These are phyloP conservation scores for Ogataea haglerorum DNA, from an alignment of 805 yeast genomes.

Conservation along the genomic window DNA sequence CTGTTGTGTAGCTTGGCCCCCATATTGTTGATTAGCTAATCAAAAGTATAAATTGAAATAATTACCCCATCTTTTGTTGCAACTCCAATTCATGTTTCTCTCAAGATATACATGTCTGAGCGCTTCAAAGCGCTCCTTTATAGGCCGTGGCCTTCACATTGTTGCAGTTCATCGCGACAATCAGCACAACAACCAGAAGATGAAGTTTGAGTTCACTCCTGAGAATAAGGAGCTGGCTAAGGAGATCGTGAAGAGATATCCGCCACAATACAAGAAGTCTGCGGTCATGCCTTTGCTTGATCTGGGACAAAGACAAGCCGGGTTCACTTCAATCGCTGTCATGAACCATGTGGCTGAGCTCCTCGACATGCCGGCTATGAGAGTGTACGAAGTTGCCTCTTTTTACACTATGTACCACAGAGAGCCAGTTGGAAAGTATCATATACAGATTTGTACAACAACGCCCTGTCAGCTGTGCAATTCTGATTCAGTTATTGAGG, in stretches of 20 bases:
- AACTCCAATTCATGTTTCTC: slow-evolving; percentile 1
- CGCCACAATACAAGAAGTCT: slow-evolving; percentile 80
- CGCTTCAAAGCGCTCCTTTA: background rate
- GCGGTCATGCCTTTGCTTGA: slow-evolving; percentile 87
- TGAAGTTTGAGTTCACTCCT: slow-evolving; percentile 68
- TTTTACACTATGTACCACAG: slow-evolving; percentile 90
- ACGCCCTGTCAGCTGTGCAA: slow-evolving; percentile 88
- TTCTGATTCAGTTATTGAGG: slow-evolving; percentile 72
- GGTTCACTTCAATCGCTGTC: slow-evolving; percentile 80
- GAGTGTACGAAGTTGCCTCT: slow-evolving; percentile 90
- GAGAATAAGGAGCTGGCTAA: slow-evolving; percentile 69
- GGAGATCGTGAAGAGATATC: slow-evolving; percentile 73
- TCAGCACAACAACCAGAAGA: slow-evolving; percentile 58
- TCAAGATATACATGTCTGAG: background rate
- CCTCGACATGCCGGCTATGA: slow-evolving; percentile 89
- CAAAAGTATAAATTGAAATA: background rate
- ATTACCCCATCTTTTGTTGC: slow-evolving; percentile 10
- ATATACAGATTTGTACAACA: slow-evolving; percentile 83
- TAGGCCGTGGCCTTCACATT: slow-evolving; percentile 28
- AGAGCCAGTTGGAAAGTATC: slow-evolving; percentile 80
- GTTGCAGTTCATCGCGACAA: slow-evolving; percentile 70
- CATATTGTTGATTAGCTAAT: background rate
- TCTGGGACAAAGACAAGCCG: slow-evolving; percentile 82
- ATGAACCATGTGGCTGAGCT: slow-evolving; percentile 87
- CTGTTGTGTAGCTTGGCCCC: too few species aligned